Conservation (phyloP, 176 grass and related monocot species). For the Alopecurus myosuroides region DNA sequence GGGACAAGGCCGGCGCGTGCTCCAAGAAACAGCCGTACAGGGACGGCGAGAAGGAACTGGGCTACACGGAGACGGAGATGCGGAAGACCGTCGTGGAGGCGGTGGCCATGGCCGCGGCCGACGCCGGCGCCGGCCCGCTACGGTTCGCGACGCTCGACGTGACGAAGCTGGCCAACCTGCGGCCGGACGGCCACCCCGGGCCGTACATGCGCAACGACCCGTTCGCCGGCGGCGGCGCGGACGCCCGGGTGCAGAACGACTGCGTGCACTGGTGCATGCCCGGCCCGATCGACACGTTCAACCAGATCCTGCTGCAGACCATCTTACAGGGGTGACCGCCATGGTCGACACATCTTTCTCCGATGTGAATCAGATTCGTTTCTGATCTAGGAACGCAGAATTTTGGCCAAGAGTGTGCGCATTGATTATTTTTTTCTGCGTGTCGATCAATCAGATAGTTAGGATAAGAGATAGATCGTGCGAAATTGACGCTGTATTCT, state of each 20-base stretch:
- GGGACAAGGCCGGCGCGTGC: slow-evolving; percentile 83
- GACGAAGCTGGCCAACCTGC: slow-evolving; percentile 55
- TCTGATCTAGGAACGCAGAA: background rate
- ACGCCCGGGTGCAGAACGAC: slow-evolving; percentile 68
- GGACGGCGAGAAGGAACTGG: slow-evolving; percentile 42
- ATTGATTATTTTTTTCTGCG: background rate
- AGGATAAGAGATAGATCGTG: background rate
- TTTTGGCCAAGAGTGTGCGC: background rate
- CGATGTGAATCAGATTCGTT: background rate
- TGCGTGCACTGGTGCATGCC: slow-evolving; percentile 94
- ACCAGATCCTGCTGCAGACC: slow-evolving; percentile 58
- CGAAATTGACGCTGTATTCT: background rate
- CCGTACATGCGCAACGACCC: slow-evolving; percentile 71
- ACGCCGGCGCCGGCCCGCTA: background rate
- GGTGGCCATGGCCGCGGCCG: slow-evolving; percentile 8
- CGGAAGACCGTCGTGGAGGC: slow-evolving; percentile 51
- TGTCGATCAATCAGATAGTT: background rate
- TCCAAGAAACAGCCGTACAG: slow-evolving; percentile 53
- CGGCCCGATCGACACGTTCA: slow-evolving; percentile 69
- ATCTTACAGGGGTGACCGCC: slow-evolving; percentile 23
- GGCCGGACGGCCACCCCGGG: slow-evolving; percentile 78
- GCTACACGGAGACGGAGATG: slow-evolving; percentile 64
- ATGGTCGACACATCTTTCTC: background rate
- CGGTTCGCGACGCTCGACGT: slow-evolving; percentile 61
- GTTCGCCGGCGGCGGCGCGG: slow-evolving; percentile 28